These are phyloP conservation scores for Phytophthora rubi DNA, from an alignment of 352 stramenopile species.

Conservation along the genomic window DNA sequence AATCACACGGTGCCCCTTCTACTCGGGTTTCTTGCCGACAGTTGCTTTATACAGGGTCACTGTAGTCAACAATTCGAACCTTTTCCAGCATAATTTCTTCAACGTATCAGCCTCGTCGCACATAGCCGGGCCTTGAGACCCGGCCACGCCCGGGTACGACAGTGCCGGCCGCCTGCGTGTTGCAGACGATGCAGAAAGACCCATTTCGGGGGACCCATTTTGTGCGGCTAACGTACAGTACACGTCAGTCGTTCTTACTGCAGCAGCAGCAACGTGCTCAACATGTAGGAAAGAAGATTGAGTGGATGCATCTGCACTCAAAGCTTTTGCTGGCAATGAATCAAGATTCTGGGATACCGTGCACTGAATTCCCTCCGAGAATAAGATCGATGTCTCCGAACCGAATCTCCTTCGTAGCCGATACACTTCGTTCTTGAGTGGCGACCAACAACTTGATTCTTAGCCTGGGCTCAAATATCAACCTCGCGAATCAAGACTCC, in stretches of 20 bases:
- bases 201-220: conserved; percentile 8
- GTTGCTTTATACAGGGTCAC: conserved; percentile 18
- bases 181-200: conserved; percentile 14
- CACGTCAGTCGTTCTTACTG: too few relatives aligned
- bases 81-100: conserved; percentile 32
- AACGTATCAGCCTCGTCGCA: conserved; percentile 22
- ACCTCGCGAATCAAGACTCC: neutral
- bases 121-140: neutral
- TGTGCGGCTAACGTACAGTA: too few relatives aligned
- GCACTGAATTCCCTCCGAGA: neutral
- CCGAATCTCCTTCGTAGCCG: neutral
- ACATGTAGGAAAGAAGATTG: too few relatives aligned
- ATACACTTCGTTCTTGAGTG: neutral
- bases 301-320: too few relatives aligned
- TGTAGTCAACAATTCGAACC: conserved; percentile 31
- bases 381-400: neutral
- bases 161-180: conserved; percentile 26
- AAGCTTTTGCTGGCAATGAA: too few relatives aligned
- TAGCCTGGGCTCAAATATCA: neutral
- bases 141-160: conserved; percentile 26
- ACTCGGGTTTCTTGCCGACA: neutral
- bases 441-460: neutral
- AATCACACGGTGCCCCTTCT: conserved; percentile 31
- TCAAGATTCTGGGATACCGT: neutral
- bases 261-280: too few relatives aligned